phyloP scores from a whole-genome alignment of 2,329 filamentous ascomycete species.

The Aphanoascus verrucosus region DNA sequence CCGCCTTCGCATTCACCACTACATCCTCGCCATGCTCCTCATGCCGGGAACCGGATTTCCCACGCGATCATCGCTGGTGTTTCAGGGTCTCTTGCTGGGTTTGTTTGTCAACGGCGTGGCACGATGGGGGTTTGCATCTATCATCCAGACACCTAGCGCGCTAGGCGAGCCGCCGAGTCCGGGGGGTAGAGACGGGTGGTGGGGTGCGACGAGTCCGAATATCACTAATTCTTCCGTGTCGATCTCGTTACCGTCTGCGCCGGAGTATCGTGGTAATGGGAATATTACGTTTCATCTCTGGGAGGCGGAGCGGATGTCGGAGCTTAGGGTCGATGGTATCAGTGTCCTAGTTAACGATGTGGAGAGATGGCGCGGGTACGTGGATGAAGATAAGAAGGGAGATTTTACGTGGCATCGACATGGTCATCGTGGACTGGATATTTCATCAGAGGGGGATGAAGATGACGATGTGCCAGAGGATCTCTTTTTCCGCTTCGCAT shows the following conservation, averaged over 20 bases:
- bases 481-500: slow-evolving; percentile 40
- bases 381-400: slow-evolving; percentile 39
- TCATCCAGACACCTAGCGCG: slow-evolving; percentile 69
- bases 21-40: slow-evolving; percentile 76
- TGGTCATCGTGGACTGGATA: slow-evolving; percentile 32
- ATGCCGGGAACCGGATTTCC: slow-evolving; percentile 83
- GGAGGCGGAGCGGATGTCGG: slow-evolving; percentile 31
- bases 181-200: slow-evolving; percentile 33
- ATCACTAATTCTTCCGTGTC: slow-evolving; percentile 40
- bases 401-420: slow-evolving; percentile 43
- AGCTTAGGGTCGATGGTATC: slow-evolving; percentile 43
- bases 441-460: slow-evolving; percentile 22
- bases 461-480: slow-evolving; percentile 26
- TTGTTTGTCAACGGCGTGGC: slow-evolving; percentile 91
- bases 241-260: slow-evolving; percentile 35
- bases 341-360: slow-evolving; percentile 54
- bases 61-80: slow-evolving; percentile 71
- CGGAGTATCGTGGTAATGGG: slow-evolving; percentile 27
- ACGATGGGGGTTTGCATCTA: slow-evolving; percentile 82
- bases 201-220: slow-evolving; percentile 40
- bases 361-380: slow-evolving; percentile 49
- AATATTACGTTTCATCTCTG: slow-evolving; percentile 39
- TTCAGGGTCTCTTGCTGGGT: slow-evolving; percentile 80
- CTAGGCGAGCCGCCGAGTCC: slow-evolving; percentile 46
- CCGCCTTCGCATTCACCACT: slow-evolving; percentile 85